Percentiles rank a stretch among this genome's conserved stretches.
Evolutionary conservation across 2,329 filamentous ascomycete species (phyloP).

Genomic region (Xylariaceae sp.): DNA sequence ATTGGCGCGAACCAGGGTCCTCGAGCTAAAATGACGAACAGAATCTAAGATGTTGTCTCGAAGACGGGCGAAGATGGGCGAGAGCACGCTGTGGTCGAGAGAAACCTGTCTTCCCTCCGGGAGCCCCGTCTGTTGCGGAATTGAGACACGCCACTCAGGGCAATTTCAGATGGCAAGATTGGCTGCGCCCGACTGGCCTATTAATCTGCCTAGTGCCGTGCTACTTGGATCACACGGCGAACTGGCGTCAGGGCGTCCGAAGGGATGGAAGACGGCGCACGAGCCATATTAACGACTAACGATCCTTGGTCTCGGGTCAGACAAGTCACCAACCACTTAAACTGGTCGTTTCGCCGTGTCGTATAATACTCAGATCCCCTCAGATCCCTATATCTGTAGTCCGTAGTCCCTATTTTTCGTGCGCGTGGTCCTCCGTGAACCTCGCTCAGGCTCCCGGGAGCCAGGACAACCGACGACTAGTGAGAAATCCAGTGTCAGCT

Average conservation of each 20-base stretch:
- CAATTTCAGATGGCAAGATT: background rate
- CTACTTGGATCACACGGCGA: background rate
- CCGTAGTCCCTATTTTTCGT: too few relatives aligned
- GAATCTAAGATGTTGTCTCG: slow-evolving; percentile 5
- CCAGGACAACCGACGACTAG: too few relatives aligned
- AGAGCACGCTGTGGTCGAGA: background rate
- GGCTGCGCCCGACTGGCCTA: background rate
- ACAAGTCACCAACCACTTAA: background rate
- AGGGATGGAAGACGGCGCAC: background rate
- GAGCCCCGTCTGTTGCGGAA: background rate
- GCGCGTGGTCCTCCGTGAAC: too few relatives aligned
- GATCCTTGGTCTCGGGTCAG: background rate
- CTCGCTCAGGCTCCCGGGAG: too few relatives aligned
- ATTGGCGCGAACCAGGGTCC: slow-evolving; percentile 5
- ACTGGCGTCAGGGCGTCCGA: background rate
- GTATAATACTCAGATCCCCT: background rate
- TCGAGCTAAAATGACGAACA: background rate
- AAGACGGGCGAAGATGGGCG: background rate
- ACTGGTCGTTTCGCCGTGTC: background rate
- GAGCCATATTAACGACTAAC: background rate
- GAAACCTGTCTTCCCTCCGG: slow-evolving; percentile 3
- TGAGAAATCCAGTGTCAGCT: too few relatives aligned
- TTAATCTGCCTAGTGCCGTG: background rate
- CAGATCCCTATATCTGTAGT: too few relatives aligned
- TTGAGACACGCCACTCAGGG: background rate